A percentile compares a stretch with the other conserved stretches of the same genome.
These are phyloP conservation scores for Trichophyton verrucosum DNA, from an alignment of 2,329 filamentous ascomycete species.

Conservation along the genomic window DNA sequence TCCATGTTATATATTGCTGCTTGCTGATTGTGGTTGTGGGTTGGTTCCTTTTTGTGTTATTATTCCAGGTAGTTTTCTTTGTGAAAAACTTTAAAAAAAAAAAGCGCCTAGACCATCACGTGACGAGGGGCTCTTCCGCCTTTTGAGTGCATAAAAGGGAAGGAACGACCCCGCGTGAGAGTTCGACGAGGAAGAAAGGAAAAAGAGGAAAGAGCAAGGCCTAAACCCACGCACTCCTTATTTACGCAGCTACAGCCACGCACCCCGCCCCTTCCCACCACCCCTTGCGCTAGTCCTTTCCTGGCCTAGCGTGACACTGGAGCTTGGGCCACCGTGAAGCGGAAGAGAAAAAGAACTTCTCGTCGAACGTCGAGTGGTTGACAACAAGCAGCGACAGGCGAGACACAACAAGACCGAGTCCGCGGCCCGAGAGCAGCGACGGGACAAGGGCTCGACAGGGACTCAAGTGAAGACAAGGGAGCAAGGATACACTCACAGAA, in stretches of 20 bases:
- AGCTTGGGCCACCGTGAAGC: constrained; percentile 1
- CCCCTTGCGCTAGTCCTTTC: not conserved
- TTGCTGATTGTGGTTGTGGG: no score
- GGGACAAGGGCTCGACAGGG: not conserved
- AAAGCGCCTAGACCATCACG: not conserved
- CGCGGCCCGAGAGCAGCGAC: not conserved
- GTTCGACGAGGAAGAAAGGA: not conserved
- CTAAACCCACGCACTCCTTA: not conserved
- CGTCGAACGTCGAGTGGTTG: not conserved
- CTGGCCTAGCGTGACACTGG: not conserved
- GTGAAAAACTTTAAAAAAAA: not conserved
- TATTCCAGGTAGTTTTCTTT: no score
- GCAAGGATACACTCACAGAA: not conserved
- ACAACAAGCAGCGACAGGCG: not conserved
- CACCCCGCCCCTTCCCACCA: not conserved
- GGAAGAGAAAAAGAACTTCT: not conserved
- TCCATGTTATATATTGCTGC: no score
- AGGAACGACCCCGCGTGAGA: not conserved
- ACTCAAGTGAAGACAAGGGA: not conserved
- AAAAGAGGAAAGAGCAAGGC: not conserved
- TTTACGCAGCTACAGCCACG: not conserved
- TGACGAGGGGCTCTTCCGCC: not conserved
- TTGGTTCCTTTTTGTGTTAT: no score
- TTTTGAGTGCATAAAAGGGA: not conserved
- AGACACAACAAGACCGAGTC: not conserved